Conservation (phyloP, 176 grass and related monocot species). For the Oryza punctata region DNA sequence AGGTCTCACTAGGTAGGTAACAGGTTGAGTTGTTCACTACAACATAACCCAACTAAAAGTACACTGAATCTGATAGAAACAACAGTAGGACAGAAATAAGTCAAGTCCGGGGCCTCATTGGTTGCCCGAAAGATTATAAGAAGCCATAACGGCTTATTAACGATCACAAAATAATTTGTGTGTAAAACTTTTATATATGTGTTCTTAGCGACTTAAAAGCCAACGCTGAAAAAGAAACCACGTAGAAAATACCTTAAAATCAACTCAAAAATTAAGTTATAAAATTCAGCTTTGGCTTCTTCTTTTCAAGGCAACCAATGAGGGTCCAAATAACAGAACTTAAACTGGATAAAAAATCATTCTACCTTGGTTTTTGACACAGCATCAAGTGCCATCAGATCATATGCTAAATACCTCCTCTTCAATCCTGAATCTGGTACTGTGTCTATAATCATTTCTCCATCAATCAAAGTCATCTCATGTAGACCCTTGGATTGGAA, state of each 20-base stretch:
- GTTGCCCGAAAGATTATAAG: too few relatives aligned
- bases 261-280: too few relatives aligned
- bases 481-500: slow-evolving; percentile 65
- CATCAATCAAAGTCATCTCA: slow-evolving; percentile 91
- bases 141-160: too few relatives aligned
- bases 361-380: slow-evolving; percentile 71
- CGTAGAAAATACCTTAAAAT: too few relatives aligned
- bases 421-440: slow-evolving; percentile 86
- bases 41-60: background rate
- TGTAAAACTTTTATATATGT: too few relatives aligned
- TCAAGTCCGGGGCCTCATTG: too few relatives aligned
- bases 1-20: background rate
- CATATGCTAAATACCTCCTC: slow-evolving; percentile 89
- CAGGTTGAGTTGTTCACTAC: background rate
- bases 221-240: too few relatives aligned
- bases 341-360: background rate
- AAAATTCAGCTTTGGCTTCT: too few relatives aligned
- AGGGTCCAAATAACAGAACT: background rate
- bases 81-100: background rate
- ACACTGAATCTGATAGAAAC: background rate
- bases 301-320: too few relatives aligned
- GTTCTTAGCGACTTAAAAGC: too few relatives aligned
- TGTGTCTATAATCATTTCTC: slow-evolving; percentile 98
- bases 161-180: too few relatives aligned
- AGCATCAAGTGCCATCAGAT: slow-evolving; percentile 81